These are phyloP conservation scores for Yamadazyma nakazawae DNA, from an alignment of 805 yeast species.

Conservation along the genomic window DNA sequence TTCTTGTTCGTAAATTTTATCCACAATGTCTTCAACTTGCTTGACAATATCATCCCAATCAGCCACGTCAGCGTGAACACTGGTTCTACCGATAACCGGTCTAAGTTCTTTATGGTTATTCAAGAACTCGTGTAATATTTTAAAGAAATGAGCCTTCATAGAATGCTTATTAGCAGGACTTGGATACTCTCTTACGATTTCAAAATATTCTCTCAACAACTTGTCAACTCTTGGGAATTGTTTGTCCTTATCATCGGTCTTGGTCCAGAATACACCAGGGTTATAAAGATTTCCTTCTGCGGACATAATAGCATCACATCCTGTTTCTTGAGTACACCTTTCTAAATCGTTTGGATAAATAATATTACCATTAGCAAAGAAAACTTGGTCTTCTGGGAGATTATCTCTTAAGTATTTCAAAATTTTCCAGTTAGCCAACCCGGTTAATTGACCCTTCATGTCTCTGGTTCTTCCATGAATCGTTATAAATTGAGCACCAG, in stretches of 20 bases:
- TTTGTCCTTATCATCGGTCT: slow-evolving; percentile 49
- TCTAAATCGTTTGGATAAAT: slow-evolving; percentile 80
- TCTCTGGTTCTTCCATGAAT: slow-evolving; percentile 96
- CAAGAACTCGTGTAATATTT: slow-evolving; percentile 77
- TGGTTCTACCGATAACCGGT: slow-evolving; percentile 57
- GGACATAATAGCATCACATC: slow-evolving; percentile 92
- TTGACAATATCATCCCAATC: slow-evolving; percentile 52
- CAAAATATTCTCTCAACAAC: slow-evolving; percentile 82
- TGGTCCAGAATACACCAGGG: slow-evolving; percentile 82
- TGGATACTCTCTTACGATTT: slow-evolving; percentile 53
- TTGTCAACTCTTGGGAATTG: slow-evolving; percentile 85
- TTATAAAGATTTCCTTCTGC: slow-evolving; percentile 94
- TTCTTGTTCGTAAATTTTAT: slow-evolving; percentile 47
- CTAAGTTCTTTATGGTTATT: slow-evolving; percentile 75
- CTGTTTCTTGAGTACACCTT: slow-evolving; percentile 60
- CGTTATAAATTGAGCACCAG: slow-evolving; percentile 95
- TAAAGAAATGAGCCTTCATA: slow-evolving; percentile 91
- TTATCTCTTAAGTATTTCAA: slow-evolving; percentile 74
- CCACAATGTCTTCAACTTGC: slow-evolving; percentile 66
- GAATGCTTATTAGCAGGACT: slow-evolving; percentile 70
- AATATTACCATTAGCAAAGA: slow-evolving; percentile 94
- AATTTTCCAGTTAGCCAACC: slow-evolving; percentile 89
- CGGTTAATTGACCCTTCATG: slow-evolving; percentile 96
- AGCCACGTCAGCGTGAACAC: slow-evolving; percentile 34
- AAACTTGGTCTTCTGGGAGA: slow-evolving; percentile 74